Evolutionary conservation across 2,329 filamentous ascomycete species (phyloP).

Genomic region (Emergomyces orientalis): DNA sequence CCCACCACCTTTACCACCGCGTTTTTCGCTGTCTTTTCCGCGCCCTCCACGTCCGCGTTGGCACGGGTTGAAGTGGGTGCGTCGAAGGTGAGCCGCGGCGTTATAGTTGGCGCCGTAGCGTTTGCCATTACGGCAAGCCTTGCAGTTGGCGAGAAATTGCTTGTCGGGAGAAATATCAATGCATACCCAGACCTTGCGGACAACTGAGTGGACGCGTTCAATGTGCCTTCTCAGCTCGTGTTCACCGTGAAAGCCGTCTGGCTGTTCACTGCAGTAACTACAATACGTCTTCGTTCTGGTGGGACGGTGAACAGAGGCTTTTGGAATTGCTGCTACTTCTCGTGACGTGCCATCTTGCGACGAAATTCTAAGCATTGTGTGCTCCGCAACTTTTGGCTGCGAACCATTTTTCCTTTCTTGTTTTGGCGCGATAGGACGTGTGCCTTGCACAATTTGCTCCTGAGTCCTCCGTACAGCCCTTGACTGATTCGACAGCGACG

Average conservation of each 20-base stretch:
- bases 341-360: conserved; percentile 47
- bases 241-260: conserved; percentile 73
- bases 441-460: conserved; percentile 41
- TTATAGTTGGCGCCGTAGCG: conserved; percentile 90
- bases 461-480: conserved; percentile 39
- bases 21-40: conserved; percentile 49
- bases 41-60: conserved; percentile 47
- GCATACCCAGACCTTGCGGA: conserved; percentile 54
- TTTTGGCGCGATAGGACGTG: conserved; percentile 45
- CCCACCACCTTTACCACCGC: conserved; percentile 54
- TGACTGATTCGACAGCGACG: conserved; percentile 36
- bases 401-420: conserved; percentile 27
- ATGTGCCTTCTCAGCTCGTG: conserved; percentile 68
- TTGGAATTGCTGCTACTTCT: conserved; percentile 46
- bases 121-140: conserved; percentile 67
- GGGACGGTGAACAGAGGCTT: conserved; percentile 53
- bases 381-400: conserved; percentile 29
- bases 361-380: conserved; percentile 44
- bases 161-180: conserved; percentile 49
- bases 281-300: conserved; percentile 65
- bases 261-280: conserved; percentile 58
- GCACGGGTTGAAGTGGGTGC: conserved; percentile 73
- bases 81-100: conserved; percentile 77
- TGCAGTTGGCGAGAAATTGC: conserved; percentile 69
- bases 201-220: conserved; percentile 55